Conservation (phyloP, 192 early-diverging fungal genomes). For the Gaertneriomyces semiglobifer region DNA sequence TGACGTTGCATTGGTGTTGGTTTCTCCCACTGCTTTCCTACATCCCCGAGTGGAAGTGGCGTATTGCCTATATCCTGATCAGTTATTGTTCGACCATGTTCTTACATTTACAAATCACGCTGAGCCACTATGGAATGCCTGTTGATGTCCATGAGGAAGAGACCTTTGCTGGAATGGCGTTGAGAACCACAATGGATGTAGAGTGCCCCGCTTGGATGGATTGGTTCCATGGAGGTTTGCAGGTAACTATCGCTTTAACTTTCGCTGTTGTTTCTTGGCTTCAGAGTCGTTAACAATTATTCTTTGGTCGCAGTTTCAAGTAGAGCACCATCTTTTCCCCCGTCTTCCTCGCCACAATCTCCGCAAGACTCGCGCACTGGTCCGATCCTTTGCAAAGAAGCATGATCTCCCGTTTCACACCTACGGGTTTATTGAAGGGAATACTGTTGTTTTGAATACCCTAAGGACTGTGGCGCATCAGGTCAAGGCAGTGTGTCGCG, state of each 20-base stretch:
- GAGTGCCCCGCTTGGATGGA: conserved; percentile 89
- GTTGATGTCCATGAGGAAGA: conserved; percentile 44
- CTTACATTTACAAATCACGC: conserved; percentile 92
- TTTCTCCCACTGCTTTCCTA: conserved; percentile 63
- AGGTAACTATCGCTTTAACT: conserved; percentile 31
- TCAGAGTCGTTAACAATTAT: too few species aligned
- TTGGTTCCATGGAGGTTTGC: conserved; percentile 96
- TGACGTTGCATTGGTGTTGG: conserved; percentile 77
- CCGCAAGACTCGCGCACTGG: conserved; percentile 61
- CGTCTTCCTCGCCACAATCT: conserved; percentile 88
- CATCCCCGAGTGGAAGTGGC: conserved; percentile 60
- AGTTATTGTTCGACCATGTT: conserved; percentile 79
- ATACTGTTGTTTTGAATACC: neutral
- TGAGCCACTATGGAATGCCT: conserved; percentile 92
- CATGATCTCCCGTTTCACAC: conserved; percentile 4
- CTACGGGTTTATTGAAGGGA: conserved; percentile 9
- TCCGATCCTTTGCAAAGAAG: conserved; percentile 59
- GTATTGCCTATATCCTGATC: conserved; percentile 65
- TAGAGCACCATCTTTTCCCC: conserved; percentile 91
- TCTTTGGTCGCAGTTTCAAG: conserved; percentile 61
- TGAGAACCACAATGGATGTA: conserved; percentile 94
- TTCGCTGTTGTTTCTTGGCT: too few species aligned
- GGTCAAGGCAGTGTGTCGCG: too few species aligned
- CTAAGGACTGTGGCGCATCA: too few species aligned
- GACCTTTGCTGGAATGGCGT: conserved; percentile 72